Conservation (phyloP, 163 green algal genomes). For the Chlamydomonas reinhardtii region DNA sequence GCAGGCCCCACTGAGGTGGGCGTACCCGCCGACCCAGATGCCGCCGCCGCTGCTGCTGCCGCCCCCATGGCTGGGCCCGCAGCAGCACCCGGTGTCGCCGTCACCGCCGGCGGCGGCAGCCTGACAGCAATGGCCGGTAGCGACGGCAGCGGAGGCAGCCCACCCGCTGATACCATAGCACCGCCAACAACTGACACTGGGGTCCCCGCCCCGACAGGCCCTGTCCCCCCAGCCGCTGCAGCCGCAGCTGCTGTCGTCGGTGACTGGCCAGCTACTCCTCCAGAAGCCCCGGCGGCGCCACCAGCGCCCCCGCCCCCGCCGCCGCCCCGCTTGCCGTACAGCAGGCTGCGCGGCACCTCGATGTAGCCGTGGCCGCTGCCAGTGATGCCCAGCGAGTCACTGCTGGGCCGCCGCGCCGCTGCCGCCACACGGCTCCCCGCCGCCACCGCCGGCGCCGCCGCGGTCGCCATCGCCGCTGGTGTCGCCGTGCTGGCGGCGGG, state of each 20-base stretch:
- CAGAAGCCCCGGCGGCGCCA: too few relatives aligned
- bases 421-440: not conserved
- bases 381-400: not conserved
- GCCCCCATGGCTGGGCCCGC: not conserved
- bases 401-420: not conserved
- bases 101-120: too few relatives aligned
- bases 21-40: not conserved
- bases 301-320: too few relatives aligned
- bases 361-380: constrained; percentile 18
- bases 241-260: not conserved
- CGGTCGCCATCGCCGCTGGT: not conserved
- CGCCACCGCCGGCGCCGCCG: not conserved
- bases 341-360: constrained; percentile 32
- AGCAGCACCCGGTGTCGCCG: too few relatives aligned
- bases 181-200: too few relatives aligned
- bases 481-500: too few relatives aligned
- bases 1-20: not conserved
- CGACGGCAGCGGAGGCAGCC: not conserved
- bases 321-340: constrained; percentile 40
- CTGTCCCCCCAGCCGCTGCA: not conserved
- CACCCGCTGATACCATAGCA: not conserved
- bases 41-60: not conserved
- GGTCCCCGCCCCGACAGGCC: not conserved
- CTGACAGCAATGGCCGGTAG: not conserved
- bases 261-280: constrained; percentile 3